Base-by-base conservation (phyloP, 2,329 filamentous ascomycete species). In the Acephala macrosclerotiorum region DNA sequence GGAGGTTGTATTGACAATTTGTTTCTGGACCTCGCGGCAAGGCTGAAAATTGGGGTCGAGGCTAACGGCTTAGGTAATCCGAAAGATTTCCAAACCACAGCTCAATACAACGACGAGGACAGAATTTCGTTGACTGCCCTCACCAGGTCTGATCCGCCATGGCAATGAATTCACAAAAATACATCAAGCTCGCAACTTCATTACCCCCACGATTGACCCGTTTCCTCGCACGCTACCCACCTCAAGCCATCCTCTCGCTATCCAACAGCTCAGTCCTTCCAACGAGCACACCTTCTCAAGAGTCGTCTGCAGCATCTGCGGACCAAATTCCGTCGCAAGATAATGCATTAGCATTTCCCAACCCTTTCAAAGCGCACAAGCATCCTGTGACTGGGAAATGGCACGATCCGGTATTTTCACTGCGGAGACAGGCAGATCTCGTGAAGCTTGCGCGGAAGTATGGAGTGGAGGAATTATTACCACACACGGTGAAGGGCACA, bases 141-240 rank as follows among this genome's bases (percentile, higher is more conserved):
- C 18, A 29, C 7, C n/a, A 5, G 26, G 14, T 53, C 11, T 53
- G 12, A 11, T 58, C 61, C 65, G 70, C 51, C 53, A 72, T 71
- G 66, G 64, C 72, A 47, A 67, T 64, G 51, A 66, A 42, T 45
- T 58, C 69, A 53, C 58, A 60, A 38, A 70, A 74, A 61, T 74
- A 75, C 63, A 76, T 85, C 64, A 75, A 79, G 65, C 84, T 93
- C 65, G 91, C 91, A 67, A 87, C 89, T 79, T 83, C 86, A 71
- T 88, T 98, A 47, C 96, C 94, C 9, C 83, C 87, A 61, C 90
- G 90, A 47, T 87, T 99, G 55, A 87, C 91, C 76, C 89, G 89
- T 75, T 97, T 99, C 86, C 91, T 99, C 80, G 91, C 91, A 64
- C 91, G 92, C 71, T 97, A 95, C 79, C 96, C 96, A 49, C 94